Base-by-base conservation (phyloP, 2,329 filamentous ascomycete genomes). In the Botryotinia narcissicola region DNA sequence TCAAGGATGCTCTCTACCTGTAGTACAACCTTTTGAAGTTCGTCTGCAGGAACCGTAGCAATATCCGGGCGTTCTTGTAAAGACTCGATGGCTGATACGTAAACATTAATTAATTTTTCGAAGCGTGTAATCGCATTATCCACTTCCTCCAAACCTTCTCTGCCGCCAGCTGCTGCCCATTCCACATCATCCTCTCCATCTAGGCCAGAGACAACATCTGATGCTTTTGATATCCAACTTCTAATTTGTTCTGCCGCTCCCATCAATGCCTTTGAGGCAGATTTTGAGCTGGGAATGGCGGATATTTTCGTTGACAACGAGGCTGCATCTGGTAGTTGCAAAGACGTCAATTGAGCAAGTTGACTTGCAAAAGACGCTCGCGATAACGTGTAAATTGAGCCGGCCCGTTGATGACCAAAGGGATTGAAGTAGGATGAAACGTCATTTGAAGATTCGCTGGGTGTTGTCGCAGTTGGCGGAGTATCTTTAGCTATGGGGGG, bases 131-230 rank as follows among this genome's bases (percentile, higher is more conserved):
- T 95, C 35, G 95, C 90, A 76, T 85, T 88, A 79, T 92, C 90
- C 37, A 92, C 90, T 77, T 92, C 90, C 69, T 90, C 91, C 51
- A 95, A 85, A 3, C 93, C 93, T 82, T 95, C 93, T 75, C 92
- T 87, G 3, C 96, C 96, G 70, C 94, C 96, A 10, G 89, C 89
- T 2, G 95, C 95, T 3, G 96, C 95, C 96, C 96, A 99, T 82
- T 98, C 95, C 25, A 98, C 94, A 80, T 99, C 96, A 81, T 98
- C 96, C 76, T 98, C 95, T 71, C 95, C 94, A 81, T 98, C 94
- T 60, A 99, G 85, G 8, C 95, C 95, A 72, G 89, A 89, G 71
- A 99, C 90, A 46, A 98, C 95, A 79, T 97, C 94, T 0, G 92
- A 92, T 0, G 95, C 95, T 82, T 98, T 98, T 76, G 89, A 88